These are phyloP conservation scores for Dillenia turbinata DNA, from an alignment of 164 flowering plant genomes.

Conservation along the genomic window DNA sequence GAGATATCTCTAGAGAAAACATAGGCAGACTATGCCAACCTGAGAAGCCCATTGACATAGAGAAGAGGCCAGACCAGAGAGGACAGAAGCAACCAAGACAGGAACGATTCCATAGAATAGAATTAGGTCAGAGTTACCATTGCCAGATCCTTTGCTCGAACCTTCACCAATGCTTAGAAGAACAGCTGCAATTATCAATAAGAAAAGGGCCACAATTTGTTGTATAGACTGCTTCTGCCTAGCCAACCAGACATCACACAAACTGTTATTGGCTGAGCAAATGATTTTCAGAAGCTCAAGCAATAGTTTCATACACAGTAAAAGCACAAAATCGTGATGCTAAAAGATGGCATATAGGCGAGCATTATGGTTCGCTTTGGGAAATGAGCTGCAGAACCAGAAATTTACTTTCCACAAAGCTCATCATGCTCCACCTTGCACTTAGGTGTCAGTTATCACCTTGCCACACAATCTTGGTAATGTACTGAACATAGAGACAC, in stretches of 20 bases:
- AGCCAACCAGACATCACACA: not conserved
- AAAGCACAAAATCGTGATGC: too few relatives aligned
- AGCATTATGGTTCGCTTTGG: too few relatives aligned
- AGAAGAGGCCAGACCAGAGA: constrained; percentile 94
- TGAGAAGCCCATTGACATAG: constrained; percentile 99
- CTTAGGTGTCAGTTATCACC: too few relatives aligned
- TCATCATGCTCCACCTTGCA: too few relatives aligned
- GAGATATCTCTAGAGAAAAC: not conserved
- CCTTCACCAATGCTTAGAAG: constrained; percentile 96
- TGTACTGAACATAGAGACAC: too few relatives aligned
- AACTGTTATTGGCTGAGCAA: too few relatives aligned
- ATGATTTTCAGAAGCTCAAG: too few relatives aligned
- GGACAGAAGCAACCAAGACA: constrained; percentile 93
- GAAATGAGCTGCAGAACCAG: too few relatives aligned
- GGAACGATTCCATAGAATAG: constrained; percentile 88
- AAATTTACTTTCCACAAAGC: too few relatives aligned
- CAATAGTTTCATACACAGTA: too few relatives aligned
- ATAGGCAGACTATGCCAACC: constrained; percentile 36
- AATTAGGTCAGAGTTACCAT: constrained; percentile 49
- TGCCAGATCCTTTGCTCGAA: constrained; percentile 60
- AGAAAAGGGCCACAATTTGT: constrained; percentile 85
- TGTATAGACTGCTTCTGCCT: constrained; percentile 88
- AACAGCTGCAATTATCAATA: constrained; percentile 86
- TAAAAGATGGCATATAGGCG: too few relatives aligned
- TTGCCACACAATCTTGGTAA: too few relatives aligned